Evolutionary conservation across 192 early-diverging fungal genomes (phyloP).

Genomic region (Allomyces javanicus): DNA sequence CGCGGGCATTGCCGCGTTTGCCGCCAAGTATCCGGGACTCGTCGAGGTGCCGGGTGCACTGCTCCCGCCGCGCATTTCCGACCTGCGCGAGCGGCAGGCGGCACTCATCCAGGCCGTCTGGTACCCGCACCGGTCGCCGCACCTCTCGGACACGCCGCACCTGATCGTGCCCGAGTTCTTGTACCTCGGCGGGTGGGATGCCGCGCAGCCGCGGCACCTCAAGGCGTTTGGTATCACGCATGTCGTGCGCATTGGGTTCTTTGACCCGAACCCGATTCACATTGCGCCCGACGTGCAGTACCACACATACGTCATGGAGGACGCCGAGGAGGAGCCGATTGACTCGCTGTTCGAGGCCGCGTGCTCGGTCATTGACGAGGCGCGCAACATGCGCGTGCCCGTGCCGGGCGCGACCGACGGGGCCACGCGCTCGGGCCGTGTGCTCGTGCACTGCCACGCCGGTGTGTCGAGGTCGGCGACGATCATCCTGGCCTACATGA

Average conservation of each 20-base stretch:
- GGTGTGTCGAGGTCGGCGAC: conserved; percentile 76
- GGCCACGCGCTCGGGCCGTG: conserved; percentile 13
- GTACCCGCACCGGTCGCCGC: not conserved
- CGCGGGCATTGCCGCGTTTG: not conserved
- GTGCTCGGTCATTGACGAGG: conserved; percentile 45
- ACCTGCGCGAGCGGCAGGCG: not conserved
- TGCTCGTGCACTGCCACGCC: conserved; percentile 74
- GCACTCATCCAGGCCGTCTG: not conserved
- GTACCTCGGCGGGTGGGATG: not conserved
- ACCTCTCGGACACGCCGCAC: not conserved
- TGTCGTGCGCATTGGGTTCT: not conserved
- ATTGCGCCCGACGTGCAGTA: not conserved
- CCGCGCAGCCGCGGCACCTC: not conserved
- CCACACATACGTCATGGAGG: not conserved
- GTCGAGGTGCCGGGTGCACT: not conserved
- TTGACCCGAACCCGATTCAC: not conserved
- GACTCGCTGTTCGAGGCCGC: conserved; percentile 22
- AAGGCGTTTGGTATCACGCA: not conserved
- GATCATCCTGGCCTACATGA: conserved; percentile 73
- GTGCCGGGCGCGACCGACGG: not conserved
- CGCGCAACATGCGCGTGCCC: conserved; percentile 8
- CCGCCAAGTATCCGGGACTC: not conserved
- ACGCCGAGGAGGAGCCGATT: not conserved
- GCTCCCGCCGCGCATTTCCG: not conserved
- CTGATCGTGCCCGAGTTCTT: not conserved